Evolutionary conservation across 768 basidiomycete genomes (phyloP).

Genomic region (Cyclocybe aegerita): DNA sequence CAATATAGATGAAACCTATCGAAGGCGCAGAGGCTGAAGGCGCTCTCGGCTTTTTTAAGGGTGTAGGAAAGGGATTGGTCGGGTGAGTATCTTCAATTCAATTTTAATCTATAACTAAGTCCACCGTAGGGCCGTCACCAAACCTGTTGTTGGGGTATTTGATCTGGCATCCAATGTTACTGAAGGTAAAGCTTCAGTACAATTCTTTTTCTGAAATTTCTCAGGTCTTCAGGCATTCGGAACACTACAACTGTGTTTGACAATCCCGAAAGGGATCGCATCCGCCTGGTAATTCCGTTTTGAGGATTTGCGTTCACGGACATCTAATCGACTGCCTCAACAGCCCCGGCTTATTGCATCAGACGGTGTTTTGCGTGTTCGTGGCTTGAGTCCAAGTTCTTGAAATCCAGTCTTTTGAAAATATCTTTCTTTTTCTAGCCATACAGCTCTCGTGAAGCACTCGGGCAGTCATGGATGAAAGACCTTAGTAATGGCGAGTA

Average conservation of each 20-base stretch:
- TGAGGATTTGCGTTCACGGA: neutral
- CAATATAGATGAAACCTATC: slow-evolving; percentile 83
- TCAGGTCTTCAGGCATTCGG: slow-evolving; percentile 66
- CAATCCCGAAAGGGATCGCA: slow-evolving; percentile 83
- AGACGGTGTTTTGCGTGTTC: slow-evolving; percentile 85
- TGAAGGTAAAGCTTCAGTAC: slow-evolving; percentile 60
- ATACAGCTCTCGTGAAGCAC: slow-evolving; percentile 85
- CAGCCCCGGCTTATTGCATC: slow-evolving; percentile 84
- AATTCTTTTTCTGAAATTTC: neutral
- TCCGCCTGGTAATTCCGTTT: slow-evolving; percentile 59
- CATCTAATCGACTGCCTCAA: slow-evolving; percentile 4
- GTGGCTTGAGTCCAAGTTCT: slow-evolving; percentile 22
- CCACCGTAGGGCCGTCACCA: slow-evolving; percentile 75
- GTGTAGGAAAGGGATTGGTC: slow-evolving; percentile 93
- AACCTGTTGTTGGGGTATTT: slow-evolving; percentile 95
- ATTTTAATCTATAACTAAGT: neutral
- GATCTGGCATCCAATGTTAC: slow-evolving; percentile 94
- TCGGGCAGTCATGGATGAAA: slow-evolving; percentile 97
- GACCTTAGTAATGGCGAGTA: slow-evolving; percentile 90
- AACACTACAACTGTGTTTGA: slow-evolving; percentile 99
- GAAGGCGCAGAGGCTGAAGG: slow-evolving; percentile 96
- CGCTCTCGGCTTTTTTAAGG: slow-evolving; percentile 96
- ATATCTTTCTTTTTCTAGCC: slow-evolving; percentile 47
- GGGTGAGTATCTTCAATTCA: slow-evolving; percentile 54
- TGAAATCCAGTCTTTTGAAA: neutral